These are phyloP conservation scores for Boletus reticulatus DNA, from an alignment of 768 basidiomycete species.

Conservation along the genomic window DNA sequence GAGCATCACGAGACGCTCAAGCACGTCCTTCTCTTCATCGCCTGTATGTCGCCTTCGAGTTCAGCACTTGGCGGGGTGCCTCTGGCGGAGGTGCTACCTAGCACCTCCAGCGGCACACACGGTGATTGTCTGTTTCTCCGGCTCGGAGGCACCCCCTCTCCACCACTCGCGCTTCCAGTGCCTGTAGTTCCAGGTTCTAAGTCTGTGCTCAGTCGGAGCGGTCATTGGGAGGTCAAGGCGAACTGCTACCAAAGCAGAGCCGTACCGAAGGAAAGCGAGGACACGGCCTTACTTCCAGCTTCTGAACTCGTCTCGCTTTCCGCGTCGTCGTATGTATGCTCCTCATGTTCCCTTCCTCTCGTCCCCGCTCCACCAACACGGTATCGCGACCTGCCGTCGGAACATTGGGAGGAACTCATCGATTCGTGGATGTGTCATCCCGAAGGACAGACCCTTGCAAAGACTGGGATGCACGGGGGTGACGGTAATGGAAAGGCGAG, in stretches of 20 bases:
- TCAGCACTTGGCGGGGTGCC: slow-evolving; percentile 43
- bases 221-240: slow-evolving; percentile 75
- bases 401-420: slow-evolving; percentile 96
- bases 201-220: slow-evolving; percentile 51
- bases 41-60: slow-evolving; percentile 19
- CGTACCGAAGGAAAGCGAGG: slow-evolving; percentile 23
- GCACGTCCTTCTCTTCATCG: slow-evolving; percentile 74
- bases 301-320: slow-evolving; percentile 51
- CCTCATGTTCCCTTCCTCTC: slow-evolving; percentile 76
- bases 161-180: slow-evolving; percentile 55
- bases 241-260: slow-evolving; percentile 28
- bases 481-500: slow-evolving; percentile 20
- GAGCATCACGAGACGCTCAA: slow-evolving; percentile 88
- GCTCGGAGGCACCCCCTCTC: slow-evolving; percentile 55
- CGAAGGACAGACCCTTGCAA: slow-evolving; percentile 70
- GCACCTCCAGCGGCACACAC: slow-evolving; percentile 36
- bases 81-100: slow-evolving; percentile 61
- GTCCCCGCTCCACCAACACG: slow-evolving; percentile 47
- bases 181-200: slow-evolving; percentile 59
- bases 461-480: slow-evolving; percentile 38
- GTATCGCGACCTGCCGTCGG: slow-evolving; percentile 89
- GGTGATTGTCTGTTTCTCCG: slow-evolving; percentile 63
- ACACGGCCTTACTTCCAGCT: slow-evolving; percentile 61
- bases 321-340: slow-evolving; percentile 71
- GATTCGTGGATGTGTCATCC: slow-evolving; percentile 99